Conservation (phyloP, 2,329 filamentous ascomycete species). For the Phoma herbarum region DNA sequence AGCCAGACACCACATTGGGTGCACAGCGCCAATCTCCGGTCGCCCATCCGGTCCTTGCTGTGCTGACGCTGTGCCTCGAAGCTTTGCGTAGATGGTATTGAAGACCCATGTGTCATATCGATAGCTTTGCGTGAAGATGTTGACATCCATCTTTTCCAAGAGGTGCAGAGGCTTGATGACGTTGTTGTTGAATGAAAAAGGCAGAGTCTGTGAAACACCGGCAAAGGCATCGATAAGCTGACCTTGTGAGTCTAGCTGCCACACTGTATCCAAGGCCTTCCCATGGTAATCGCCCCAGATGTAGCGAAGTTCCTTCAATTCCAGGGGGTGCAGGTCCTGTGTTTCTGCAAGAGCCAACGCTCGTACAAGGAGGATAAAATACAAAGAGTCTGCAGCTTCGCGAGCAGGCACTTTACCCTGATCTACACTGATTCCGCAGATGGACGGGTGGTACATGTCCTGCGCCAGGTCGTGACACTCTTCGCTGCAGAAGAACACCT, state of each 20-base stretch:
- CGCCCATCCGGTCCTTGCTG: constrained; percentile 75
- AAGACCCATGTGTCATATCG: constrained; percentile 81
- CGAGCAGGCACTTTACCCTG: constrained; percentile 64
- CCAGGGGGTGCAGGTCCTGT: constrained; percentile 65
- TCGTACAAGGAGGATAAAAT: constrained; percentile 67
- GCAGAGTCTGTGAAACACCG: constrained; percentile 66
- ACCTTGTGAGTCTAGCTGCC: constrained; percentile 28
- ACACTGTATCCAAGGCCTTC: constrained; percentile 34
- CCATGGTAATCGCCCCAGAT: constrained; percentile 70
- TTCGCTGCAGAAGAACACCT: constrained; percentile 68
- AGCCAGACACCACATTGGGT: constrained; percentile 94
- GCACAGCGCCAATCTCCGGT: constrained; percentile 91
- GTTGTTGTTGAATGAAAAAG: constrained; percentile 80
- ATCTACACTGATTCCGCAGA: constrained; percentile 65
- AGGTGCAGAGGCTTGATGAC: constrained; percentile 78
- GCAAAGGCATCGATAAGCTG: constrained; percentile 31
- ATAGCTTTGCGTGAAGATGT: constrained; percentile 68
- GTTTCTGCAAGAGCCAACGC: constrained; percentile 69
- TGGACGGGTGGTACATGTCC: constrained; percentile 64
- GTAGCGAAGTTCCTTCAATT: constrained; percentile 68
- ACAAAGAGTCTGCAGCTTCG: constrained; percentile 67
- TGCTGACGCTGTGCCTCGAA: constrained; percentile 87
- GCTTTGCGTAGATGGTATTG: constrained; percentile 92
- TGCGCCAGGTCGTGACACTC: constrained; percentile 65
- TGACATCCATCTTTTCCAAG: constrained; percentile 84